Evolutionary conservation across 148 eudicot species (phyloP).

Genomic region (Agrostemma githago): DNA sequence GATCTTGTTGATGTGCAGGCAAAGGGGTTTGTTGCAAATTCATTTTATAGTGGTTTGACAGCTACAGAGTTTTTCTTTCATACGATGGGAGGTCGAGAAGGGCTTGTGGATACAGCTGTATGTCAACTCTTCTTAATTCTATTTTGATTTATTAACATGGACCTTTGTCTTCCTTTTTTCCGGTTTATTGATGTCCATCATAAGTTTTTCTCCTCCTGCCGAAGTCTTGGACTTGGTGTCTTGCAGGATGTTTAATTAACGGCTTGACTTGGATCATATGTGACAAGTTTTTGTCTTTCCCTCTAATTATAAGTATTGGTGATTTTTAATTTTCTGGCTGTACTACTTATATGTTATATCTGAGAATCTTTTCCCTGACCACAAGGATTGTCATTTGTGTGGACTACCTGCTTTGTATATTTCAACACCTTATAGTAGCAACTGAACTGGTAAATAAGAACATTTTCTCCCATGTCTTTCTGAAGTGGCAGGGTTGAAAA

Average conservation of each 20-base stretch:
- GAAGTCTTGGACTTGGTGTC: background rate
- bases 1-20: constrained; percentile 66
- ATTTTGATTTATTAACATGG: constrained; percentile 9
- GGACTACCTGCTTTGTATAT: background rate
- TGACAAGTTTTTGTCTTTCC: background rate
- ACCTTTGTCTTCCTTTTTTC: background rate
- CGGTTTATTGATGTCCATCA: background rate
- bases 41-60: constrained; percentile 85
- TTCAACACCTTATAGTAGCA: background rate
- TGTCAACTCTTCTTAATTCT: constrained; percentile 20
- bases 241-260: background rate
- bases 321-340: background rate
- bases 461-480: background rate
- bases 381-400: background rate
- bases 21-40: constrained; percentile 91
- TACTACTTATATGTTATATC: background rate
- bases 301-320: background rate
- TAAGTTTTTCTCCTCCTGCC: background rate
- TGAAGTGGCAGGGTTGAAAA: background rate
- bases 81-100: constrained; percentile 99
- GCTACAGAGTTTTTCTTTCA: constrained; percentile 98
- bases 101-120: constrained; percentile 99
- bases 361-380: background rate
- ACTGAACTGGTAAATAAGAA: background rate
- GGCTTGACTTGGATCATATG: background rate